Base-by-base conservation (phyloP, 169 alveolate species). In the Cryptosporidium viatorum region DNA sequence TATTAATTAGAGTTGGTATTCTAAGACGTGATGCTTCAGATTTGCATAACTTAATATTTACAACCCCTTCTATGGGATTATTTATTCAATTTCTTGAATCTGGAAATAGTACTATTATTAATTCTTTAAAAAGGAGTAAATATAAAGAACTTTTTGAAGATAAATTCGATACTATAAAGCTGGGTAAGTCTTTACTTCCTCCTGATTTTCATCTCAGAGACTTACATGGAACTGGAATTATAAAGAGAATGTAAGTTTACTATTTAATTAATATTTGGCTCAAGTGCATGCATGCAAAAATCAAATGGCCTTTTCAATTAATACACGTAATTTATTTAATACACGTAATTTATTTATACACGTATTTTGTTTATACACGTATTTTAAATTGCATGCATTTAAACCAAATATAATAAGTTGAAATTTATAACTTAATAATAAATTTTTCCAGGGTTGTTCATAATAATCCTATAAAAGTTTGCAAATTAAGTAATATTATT, bases 1-100 rank as follows among this genome's bases (percentile, higher is more conserved):
- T 62, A 8, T 48, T 60, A 26, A 80, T 80, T 26, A 80, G 45
- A 21, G 21, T n/a, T 48, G 89, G 89, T 18, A 39, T 80, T 12
- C 43, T 80, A 16, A 80, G 89, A 65, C 37, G 75, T 26, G 80
- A 80, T 29, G 86, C 58, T 14, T 80, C 69, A 41, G 55, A 59
- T 14, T 21, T 23, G 18, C 35, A 62, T 43, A 62, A 10, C 43
- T 39, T 80, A 26, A 43, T 65, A 23, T 80, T 80, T 80, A 62
- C 89, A 0, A 80, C 75, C 5, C 89, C 89, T 8, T 45, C 29
- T 62, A 80, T 80, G 89, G 89, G 89, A 1, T 39, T 59, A 33
- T 80, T 80, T 39, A 67, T 80, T n/a, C 48, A 80, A 14, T 65
- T 26, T 43, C 89, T 80, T 37, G 89, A 80, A n/a, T 45, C 55